Conservation (phyloP, 2,329 filamentous ascomycete species). For the Diatrype stigma region DNA sequence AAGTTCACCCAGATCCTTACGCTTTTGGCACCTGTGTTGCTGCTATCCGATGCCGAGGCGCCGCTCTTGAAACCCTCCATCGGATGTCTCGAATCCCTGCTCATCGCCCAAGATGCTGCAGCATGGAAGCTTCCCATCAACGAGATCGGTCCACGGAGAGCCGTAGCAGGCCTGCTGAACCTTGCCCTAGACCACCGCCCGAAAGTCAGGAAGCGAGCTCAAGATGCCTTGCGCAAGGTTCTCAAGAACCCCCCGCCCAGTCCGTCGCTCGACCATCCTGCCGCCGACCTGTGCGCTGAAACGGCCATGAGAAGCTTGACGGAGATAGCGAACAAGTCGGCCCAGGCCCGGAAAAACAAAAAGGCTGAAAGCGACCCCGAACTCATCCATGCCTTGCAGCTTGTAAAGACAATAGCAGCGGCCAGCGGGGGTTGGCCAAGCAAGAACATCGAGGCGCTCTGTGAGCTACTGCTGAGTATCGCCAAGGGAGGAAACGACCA, state of each 20-base stretch:
- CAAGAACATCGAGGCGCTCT: slow-evolving; percentile 89
- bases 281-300: slow-evolving; percentile 93
- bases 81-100: slow-evolving; percentile 86
- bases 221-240: slow-evolving; percentile 81
- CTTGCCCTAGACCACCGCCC: slow-evolving; percentile 83
- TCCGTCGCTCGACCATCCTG: slow-evolving; percentile 89
- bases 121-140: slow-evolving; percentile 84
- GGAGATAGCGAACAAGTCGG: slow-evolving; percentile 63
- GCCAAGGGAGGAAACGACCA: slow-evolving; percentile 90
- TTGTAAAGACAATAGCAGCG: slow-evolving; percentile 83
- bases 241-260: slow-evolving; percentile 83
- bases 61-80: slow-evolving; percentile 83
- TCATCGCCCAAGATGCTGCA: slow-evolving; percentile 80
- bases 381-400: slow-evolving; percentile 85
- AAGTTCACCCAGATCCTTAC: slow-evolving; percentile 94
- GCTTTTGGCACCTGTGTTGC: slow-evolving; percentile 78
- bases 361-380: slow-evolving; percentile 70
- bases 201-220: slow-evolving; percentile 89
- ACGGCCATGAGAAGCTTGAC: slow-evolving; percentile 77
- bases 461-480: slow-evolving; percentile 83
- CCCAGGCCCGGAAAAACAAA: slow-evolving; percentile 64
- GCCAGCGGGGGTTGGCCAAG: slow-evolving; percentile 94
- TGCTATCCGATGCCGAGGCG: slow-evolving; percentile 77
- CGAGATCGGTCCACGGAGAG: slow-evolving; percentile 80
- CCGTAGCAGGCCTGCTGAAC: slow-evolving; percentile 79